Evolutionary conservation across 257 asterid genomes (phyloP), one percentile per base, ranked within the genome.

Genomic region (Leonotis leonurus): DNA sequence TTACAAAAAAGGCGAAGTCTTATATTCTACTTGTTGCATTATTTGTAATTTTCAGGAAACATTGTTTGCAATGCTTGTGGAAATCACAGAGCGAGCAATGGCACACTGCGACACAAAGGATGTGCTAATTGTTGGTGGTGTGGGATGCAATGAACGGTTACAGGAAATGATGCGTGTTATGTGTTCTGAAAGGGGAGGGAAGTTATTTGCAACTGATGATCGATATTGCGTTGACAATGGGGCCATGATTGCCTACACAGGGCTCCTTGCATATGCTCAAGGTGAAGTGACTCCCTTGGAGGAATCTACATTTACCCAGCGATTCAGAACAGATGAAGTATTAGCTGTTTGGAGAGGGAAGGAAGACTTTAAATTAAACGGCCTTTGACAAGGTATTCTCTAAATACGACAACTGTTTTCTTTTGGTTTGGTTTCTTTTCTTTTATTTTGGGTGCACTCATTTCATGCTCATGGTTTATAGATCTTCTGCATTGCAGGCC

Each of bases 231-330:
- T 92, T 43, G 97, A 92, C 77, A 92, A 92, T 10, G 99, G 99
- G 27, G 99, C 97, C 4, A 92, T 92, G 99, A 92, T 92, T 71
- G 99, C 99, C 36, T 92, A 92, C 60, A 89, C 99, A 0, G 99
- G 99, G 18, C 86, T 92, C 41, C 82, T 92, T 57, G 99, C 86
- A 40, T 83, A 70, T 37, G 96, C 97, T n/a, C 75, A 83, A 41
- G 99, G 97, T 12, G 29, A 65, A 4, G 56, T 91, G 5, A 90
- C 94, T 16, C 94, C 85, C 0, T 63, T 90, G 5, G 91, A 90
- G 65, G 96, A 89, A 70, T 80, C 99, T 10, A 92, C 96, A 1
- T 86, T 92, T 49, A 92, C 99, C 2, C 99, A 92, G 40, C 68
- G 97, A 56, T 92, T 86, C 79, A 84, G 97, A 78, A 92, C 99